Conservation (phyloP, 2,329 filamentous ascomycete species). For the Alternaria tenuissima region DNA sequence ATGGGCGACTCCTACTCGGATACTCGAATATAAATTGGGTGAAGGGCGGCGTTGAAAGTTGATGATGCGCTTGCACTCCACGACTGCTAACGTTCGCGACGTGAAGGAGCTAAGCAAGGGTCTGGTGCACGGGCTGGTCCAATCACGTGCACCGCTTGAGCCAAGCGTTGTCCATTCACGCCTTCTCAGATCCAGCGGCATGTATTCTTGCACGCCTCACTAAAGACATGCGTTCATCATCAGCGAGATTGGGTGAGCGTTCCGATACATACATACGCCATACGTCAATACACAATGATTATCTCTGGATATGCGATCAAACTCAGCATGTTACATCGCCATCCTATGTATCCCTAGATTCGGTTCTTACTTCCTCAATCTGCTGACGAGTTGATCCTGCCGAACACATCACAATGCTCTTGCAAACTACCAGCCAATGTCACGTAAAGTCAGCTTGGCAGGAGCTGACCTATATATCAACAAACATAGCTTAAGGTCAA, state of each 20-base stretch:
- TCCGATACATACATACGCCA: not conserved
- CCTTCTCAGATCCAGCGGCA: not conserved
- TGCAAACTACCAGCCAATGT: slow-evolving; percentile 2
- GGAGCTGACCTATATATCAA: slow-evolving; percentile 17
- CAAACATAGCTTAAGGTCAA: slow-evolving; percentile 18
- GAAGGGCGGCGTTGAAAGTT: slow-evolving; percentile 10
- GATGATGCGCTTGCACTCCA: slow-evolving; percentile 12
- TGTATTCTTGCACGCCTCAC: not conserved
- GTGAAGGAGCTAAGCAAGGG: slow-evolving; percentile 27
- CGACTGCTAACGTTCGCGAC: slow-evolving; percentile 22
- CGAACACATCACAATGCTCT: not conserved
- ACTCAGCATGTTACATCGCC: not conserved
- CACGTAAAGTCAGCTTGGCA: slow-evolving; percentile 5
- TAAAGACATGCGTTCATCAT: not conserved
- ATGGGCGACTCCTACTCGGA: slow-evolving; percentile 1
- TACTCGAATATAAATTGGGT: not conserved
- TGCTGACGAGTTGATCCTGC: slow-evolving; percentile 1
- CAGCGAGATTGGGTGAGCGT: not conserved
- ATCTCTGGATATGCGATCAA: not conserved
- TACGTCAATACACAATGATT: not conserved
- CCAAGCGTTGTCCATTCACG: not conserved
- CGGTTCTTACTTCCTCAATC: not conserved
- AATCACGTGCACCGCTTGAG: slow-evolving; percentile 11
- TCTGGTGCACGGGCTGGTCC: slow-evolving; percentile 13
- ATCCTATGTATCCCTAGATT: not conserved